Conservation (phyloP, 352 stramenopile species). For the Globisporangium nunn region DNA sequence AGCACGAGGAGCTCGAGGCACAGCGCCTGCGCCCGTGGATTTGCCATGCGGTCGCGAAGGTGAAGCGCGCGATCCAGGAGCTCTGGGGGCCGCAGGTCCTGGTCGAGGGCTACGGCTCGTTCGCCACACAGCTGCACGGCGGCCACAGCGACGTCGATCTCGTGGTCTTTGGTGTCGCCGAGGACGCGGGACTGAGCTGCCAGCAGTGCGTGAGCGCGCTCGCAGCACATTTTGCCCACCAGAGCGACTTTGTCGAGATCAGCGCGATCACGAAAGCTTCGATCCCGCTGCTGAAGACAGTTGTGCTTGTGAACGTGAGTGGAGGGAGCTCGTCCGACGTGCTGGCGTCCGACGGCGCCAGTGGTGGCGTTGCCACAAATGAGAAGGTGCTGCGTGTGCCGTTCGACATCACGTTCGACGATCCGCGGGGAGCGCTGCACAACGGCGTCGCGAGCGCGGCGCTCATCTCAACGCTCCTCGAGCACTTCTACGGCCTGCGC, state of each 20-base stretch:
- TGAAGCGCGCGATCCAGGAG: slow-evolving; percentile 33
- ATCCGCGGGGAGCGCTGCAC: slow-evolving; percentile 43
- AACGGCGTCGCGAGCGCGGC: slow-evolving; percentile 72
- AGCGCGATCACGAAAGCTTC: slow-evolving; percentile 63
- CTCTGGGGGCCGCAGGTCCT: slow-evolving; percentile 38
- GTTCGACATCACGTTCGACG: slow-evolving; percentile 84
- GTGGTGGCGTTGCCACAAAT: too few relatives aligned
- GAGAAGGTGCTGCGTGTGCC: slow-evolving; percentile 29
- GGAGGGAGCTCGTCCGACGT: neutral
- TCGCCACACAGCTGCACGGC: slow-evolving; percentile 58
- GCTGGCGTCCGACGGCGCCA: neutral
- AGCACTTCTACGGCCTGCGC: slow-evolving; percentile 67
- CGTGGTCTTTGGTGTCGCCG: slow-evolving; percentile 64
- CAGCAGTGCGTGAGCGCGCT: slow-evolving; percentile 48
- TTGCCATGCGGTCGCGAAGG: slow-evolving; percentile 37
- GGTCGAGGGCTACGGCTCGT: slow-evolving; percentile 73
- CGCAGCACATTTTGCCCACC: slow-evolving; percentile 16
- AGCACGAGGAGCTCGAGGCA: slow-evolving; percentile 35
- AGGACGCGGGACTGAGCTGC: slow-evolving; percentile 32
- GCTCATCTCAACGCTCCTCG: slow-evolving; percentile 54
- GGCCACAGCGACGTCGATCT: slow-evolving; percentile 71
- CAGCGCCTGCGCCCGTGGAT: slow-evolving; percentile 30
- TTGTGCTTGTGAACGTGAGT: slow-evolving; percentile 27
- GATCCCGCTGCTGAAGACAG: slow-evolving; percentile 73
- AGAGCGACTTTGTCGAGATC: slow-evolving; percentile 38